Percentiles rank a stretch among this genome's conserved stretches.
These are phyloP conservation scores for Phoenix roebelenii DNA, from an alignment of 176 grass and related monocot species.

Conservation along the genomic window DNA sequence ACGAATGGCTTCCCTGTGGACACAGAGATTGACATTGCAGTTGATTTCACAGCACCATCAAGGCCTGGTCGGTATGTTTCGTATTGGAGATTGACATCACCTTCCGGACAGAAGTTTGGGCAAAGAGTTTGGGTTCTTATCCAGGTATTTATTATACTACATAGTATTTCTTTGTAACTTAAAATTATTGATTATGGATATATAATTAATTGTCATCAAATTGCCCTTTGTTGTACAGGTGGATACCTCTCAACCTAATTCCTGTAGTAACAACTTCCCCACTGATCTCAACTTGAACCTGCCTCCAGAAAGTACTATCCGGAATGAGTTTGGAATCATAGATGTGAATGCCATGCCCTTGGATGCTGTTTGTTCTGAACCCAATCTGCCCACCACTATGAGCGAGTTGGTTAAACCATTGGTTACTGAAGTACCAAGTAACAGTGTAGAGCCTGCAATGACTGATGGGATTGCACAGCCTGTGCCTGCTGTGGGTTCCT, in stretches of 20 bases:
- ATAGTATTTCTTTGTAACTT: not conserved
- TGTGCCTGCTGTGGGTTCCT: constrained; percentile 10
- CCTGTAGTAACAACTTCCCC: constrained; percentile 16
- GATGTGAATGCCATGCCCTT: constrained; percentile 29
- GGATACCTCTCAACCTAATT: constrained; percentile 32
- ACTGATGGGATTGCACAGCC: not conserved
- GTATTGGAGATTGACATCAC: constrained; percentile 71
- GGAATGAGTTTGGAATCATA: constrained; percentile 13
- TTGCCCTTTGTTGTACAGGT: not conserved
- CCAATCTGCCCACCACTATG: not conserved
- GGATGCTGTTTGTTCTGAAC: not conserved
- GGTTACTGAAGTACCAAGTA: not conserved
- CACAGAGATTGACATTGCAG: constrained; percentile 49
- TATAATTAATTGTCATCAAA: too few species aligned
- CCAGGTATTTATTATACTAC: constrained; percentile 32
- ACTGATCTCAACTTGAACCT: constrained; percentile 37
- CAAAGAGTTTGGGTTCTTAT: constrained; percentile 75
- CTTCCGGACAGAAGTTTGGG: constrained; percentile 59
- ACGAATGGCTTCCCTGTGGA: constrained; percentile 27
- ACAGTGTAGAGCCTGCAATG: not conserved
- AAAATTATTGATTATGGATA: too few species aligned
- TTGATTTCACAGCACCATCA: constrained; percentile 49
- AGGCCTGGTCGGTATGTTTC: constrained; percentile 66
- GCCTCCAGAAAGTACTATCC: constrained; percentile 18
- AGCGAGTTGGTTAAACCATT: not conserved